Conservation (phyloP, 805 yeast species). For the Sugiyamaella floridensis region DNA sequence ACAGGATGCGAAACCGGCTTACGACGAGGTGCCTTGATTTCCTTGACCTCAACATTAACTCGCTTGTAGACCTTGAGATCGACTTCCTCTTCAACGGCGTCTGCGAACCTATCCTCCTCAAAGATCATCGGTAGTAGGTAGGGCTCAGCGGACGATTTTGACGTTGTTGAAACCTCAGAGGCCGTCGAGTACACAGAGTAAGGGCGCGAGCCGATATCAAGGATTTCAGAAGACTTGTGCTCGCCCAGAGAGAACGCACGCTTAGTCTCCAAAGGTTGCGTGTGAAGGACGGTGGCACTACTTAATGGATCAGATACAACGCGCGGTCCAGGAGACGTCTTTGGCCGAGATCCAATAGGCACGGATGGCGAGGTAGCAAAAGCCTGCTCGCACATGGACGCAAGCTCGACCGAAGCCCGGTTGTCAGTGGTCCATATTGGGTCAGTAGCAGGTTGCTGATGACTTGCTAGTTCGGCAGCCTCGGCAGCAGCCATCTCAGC, state of each 20-base stretch:
- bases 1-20: background rate
- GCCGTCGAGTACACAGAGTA: constrained; percentile 9
- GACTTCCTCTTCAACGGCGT: constrained; percentile 33
- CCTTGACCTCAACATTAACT: background rate
- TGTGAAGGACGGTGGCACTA: background rate
- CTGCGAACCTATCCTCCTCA: constrained; percentile 35
- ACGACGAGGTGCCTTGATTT: background rate
- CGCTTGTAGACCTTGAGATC: constrained; percentile 23
- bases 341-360: background rate
- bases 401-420: constrained; percentile 22
- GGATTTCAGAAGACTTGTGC: background rate
- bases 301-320: constrained; percentile 10
- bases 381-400: constrained; percentile 28
- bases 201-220: constrained; percentile 15
- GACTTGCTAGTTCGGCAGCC: background rate
- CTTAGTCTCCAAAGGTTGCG: constrained; percentile 1
- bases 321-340: constrained; percentile 5
- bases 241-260: constrained; percentile 18
- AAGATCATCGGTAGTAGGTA: constrained; percentile 34
- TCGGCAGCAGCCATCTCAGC: background rate
- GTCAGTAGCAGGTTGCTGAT: background rate
- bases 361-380: constrained; percentile 16
- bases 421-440: background rate
- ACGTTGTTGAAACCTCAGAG: constrained; percentile 2
- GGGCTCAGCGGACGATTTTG: constrained; percentile 6